Percentiles rank a stretch among this genome's conserved stretches.
phyloP scores from a whole-genome alignment of 2,329 filamentous ascomycete species.

The Dryadomyces quercus-mongolicae region DNA sequence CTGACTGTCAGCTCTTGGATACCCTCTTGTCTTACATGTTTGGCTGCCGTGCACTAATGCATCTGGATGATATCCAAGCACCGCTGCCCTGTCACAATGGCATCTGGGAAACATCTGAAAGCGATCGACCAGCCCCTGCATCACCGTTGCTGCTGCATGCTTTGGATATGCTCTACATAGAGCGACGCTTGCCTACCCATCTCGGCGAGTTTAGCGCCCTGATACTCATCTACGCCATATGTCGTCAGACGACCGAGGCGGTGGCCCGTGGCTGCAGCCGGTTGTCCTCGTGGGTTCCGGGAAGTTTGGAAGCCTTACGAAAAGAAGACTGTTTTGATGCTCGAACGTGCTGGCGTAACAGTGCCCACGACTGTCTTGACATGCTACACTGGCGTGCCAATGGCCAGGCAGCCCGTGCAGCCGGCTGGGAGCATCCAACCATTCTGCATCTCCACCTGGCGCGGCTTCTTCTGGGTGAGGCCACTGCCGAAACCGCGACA shows the following conservation, averaged over 20 bases:
- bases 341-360: neutral
- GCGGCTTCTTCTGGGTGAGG: neutral
- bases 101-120: neutral
- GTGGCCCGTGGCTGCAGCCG: no score
- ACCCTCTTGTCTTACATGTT: neutral
- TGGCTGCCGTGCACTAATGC: neutral
- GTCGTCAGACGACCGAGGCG: neutral
- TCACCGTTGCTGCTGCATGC: neutral
- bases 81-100: neutral
- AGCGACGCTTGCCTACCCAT: neutral
- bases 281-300: neutral
- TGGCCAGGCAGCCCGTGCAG: neutral
- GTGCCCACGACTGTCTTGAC: constrained; percentile 1
- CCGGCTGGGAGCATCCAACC: neutral
- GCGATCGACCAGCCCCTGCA: neutral
- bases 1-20: neutral
- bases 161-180: neutral
- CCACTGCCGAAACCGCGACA: neutral
- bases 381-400: constrained; percentile 1
- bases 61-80: neutral
- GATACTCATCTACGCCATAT: neutral
- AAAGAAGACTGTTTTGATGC: neutral
- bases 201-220: neutral
- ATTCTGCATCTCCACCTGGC: constrained; percentile 1
- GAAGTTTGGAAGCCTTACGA: neutral